Evolutionary conservation across 148 eudicot species (phyloP).

Genomic region (Agrostemma githago): DNA sequence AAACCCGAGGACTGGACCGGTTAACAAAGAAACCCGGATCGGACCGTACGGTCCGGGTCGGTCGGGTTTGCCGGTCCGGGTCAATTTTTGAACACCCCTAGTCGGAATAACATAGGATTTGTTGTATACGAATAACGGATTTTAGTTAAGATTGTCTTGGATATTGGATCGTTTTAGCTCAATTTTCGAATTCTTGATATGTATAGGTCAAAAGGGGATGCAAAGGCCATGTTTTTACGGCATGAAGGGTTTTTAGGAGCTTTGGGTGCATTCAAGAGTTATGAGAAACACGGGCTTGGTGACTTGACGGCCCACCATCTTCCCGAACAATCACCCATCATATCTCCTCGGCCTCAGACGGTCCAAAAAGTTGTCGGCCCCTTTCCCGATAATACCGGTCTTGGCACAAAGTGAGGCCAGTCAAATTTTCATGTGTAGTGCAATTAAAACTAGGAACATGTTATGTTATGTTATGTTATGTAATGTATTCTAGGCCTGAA

Average conservation of each 20-base stretch:
- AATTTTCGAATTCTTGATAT: not conserved
- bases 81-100: too few relatives aligned
- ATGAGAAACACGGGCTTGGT: conserved; percentile 50
- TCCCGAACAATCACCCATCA: conserved; percentile 31
- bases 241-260: conserved; percentile 97
- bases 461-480: too few relatives aligned
- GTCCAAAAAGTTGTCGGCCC: conserved; percentile 23
- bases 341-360: conserved; percentile 26
- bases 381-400: conserved; percentile 8
- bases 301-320: conserved; percentile 35
- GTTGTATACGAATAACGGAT: too few relatives aligned
- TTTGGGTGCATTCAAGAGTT: conserved; percentile 79
- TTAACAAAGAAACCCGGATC: too few relatives aligned
- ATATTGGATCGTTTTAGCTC: not conserved
- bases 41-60: too few relatives aligned
- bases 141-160: not conserved
- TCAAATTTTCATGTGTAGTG: not conserved
- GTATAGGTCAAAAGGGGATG: conserved; percentile 91
- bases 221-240: conserved; percentile 87
- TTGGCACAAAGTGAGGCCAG: not conserved
- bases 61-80: too few relatives aligned
- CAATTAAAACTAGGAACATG: not conserved
- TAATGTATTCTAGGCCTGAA: not conserved
- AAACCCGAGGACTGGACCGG: too few relatives aligned
- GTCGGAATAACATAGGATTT: too few relatives aligned